Evolutionary conservation across 2,329 filamentous ascomycete species (phyloP).

Genomic region (Aaosphaeria arxii): DNA sequence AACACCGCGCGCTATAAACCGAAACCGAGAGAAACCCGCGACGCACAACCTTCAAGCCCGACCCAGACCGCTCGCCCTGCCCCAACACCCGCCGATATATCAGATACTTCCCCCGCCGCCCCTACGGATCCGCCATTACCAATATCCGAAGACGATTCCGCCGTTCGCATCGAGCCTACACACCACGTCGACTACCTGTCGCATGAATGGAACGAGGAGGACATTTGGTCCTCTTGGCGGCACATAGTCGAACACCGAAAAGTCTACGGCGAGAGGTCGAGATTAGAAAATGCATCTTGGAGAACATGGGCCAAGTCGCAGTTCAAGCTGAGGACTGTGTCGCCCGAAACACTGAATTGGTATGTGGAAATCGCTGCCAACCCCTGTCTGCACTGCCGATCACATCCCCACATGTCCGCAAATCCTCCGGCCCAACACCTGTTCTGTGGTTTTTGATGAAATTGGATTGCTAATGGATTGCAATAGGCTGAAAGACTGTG

Average conservation of each 20-base stretch:
- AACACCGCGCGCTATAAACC: constrained; percentile 11
- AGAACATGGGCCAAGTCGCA: constrained; percentile 94
- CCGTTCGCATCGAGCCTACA: constrained; percentile 70
- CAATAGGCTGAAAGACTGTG: constrained; percentile 87
- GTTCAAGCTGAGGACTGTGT: constrained; percentile 80
- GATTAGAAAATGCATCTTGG: constrained; percentile 96
- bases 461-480: constrained; percentile 26
- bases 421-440: constrained; percentile 9
- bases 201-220: constrained; percentile 89
- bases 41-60: constrained; percentile 39
- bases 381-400: constrained; percentile 22
- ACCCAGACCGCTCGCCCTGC: constrained; percentile 44
- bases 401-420: constrained; percentile 12
- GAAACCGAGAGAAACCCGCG: constrained; percentile 6
- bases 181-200: constrained; percentile 94
- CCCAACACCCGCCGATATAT: constrained; percentile 43
- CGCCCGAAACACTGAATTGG: constrained; percentile 92
- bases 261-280: constrained; percentile 74
- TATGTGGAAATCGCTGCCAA: constrained; percentile 45
- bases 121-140: constrained; percentile 51
- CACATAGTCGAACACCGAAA: constrained; percentile 80
- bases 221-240: constrained; percentile 97
- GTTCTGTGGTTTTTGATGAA: not conserved
- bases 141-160: constrained; percentile 74
- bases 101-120: constrained; percentile 46